phyloP scores from a whole-genome alignment of 768 basidiomycete genomes.

The Exidia glandulosa region DNA sequence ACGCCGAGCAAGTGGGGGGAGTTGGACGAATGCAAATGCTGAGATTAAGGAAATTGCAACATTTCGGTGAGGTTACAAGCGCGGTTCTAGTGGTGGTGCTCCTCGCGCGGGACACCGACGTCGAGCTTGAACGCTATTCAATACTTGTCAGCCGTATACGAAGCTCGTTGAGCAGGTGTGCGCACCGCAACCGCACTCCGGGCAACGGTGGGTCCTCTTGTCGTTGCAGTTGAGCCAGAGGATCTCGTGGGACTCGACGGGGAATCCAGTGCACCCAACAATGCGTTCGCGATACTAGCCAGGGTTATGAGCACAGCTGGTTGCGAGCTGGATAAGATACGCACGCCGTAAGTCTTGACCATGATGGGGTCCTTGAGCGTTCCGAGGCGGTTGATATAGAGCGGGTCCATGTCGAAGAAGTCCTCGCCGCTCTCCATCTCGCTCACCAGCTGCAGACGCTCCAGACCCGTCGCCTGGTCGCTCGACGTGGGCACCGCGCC shows the following conservation, averaged over 20 bases:
- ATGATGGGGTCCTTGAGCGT: constrained; percentile 80
- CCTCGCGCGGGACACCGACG: not conserved
- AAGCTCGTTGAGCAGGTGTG: not conserved
- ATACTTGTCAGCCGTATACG: not conserved
- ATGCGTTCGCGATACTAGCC: constrained; percentile 70
- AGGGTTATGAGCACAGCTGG: not conserved
- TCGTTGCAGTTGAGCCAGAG: constrained; percentile 68
- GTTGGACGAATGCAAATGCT: too few species aligned
- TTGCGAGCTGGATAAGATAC: constrained; percentile 19
- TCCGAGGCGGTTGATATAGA: constrained; percentile 77
- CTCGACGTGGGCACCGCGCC: constrained; percentile 67
- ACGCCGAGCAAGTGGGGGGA: too few species aligned
- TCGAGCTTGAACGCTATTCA: not conserved
- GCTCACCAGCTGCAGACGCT: constrained; percentile 87
- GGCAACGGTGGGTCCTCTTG: constrained; percentile 62
- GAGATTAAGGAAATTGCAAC: too few species aligned
- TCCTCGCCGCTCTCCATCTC: constrained; percentile 80
- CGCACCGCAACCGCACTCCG: constrained; percentile 88
- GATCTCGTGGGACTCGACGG: constrained; percentile 91
- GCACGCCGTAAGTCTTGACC: constrained; percentile 68
- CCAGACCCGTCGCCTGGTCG: constrained; percentile 91
- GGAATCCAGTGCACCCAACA: constrained; percentile 89
- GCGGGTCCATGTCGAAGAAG: constrained; percentile 79
- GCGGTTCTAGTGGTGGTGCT: not conserved
- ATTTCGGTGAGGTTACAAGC: not conserved